Percentiles rank a stretch among this genome's conserved stretches.
phyloP scores from a whole-genome alignment of 352 stramenopile species.

The Pythium monospermum region DNA sequence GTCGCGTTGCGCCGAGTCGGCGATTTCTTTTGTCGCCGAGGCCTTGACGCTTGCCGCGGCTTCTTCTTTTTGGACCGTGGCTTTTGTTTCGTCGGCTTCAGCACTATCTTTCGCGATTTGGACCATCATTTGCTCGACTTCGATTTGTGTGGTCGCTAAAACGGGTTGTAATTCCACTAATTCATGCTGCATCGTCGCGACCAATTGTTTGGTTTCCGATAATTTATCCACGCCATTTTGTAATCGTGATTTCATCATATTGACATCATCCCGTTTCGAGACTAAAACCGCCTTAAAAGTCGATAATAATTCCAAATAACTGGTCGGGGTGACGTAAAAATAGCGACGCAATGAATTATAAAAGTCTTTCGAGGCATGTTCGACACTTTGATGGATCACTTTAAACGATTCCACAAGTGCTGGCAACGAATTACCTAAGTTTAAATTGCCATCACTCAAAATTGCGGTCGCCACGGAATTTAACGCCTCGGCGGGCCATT shows the following conservation, averaged over 20 bases:
- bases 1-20: constrained; percentile 83
- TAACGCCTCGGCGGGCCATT: constrained; percentile 80
- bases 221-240: constrained; percentile 88
- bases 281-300: constrained; percentile 89
- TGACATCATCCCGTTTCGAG: constrained; percentile 87
- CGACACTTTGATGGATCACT: constrained; percentile 88
- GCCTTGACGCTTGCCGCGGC: constrained; percentile 83
- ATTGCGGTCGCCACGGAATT: constrained; percentile 86
- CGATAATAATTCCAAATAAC: constrained; percentile 89
- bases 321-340: constrained; percentile 93
- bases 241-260: constrained; percentile 77
- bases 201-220: constrained; percentile 71
- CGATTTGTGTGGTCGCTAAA: constrained; percentile 65
- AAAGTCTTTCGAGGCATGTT: constrained; percentile 81
- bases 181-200: constrained; percentile 82
- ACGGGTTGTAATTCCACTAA: constrained; percentile 81
- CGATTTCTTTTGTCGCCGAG: constrained; percentile 86
- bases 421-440: constrained; percentile 43
- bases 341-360: constrained; percentile 81
- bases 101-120: constrained; percentile 88
- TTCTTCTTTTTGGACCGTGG: constrained; percentile 86
- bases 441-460: constrained; percentile 68
- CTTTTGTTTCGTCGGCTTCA: constrained; percentile 85
- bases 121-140: constrained; percentile 89
- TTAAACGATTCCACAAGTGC: constrained; percentile 83